phyloP scores from a whole-genome alignment of 768 basidiomycete species.

The Leccinellum luteum region DNA sequence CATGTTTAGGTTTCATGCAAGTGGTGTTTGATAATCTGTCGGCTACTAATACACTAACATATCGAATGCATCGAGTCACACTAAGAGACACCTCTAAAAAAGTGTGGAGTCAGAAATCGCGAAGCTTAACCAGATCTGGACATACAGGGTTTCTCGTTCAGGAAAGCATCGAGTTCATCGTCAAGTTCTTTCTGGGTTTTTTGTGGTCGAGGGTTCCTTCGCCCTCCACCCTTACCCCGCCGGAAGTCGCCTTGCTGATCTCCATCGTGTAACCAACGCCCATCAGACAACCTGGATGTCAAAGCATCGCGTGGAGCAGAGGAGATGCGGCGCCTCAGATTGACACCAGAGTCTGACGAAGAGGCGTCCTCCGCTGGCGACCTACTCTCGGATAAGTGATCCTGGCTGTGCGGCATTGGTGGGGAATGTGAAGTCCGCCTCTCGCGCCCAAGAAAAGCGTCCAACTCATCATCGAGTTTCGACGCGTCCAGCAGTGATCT shows the following conservation, averaged over 20 bases:
- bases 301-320: slow-evolving; percentile 31
- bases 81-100: background rate
- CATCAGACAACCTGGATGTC: slow-evolving; percentile 17
- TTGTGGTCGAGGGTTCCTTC: slow-evolving; percentile 41
- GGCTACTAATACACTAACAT: slow-evolving; percentile 3
- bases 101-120: slow-evolving; percentile 3
- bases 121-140: background rate
- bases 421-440: slow-evolving; percentile 35
- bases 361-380: slow-evolving; percentile 60
- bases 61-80: background rate
- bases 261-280: slow-evolving; percentile 19
- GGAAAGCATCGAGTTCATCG: slow-evolving; percentile 78
- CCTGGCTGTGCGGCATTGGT: slow-evolving; percentile 61
- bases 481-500: slow-evolving; percentile 35
- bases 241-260: slow-evolving; percentile 27
- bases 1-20: background rate
- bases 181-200: slow-evolving; percentile 78
- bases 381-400: slow-evolving; percentile 54
- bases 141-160: slow-evolving; percentile 47
- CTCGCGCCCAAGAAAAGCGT: slow-evolving; percentile 60
- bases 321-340: slow-evolving; percentile 46
- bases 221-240: slow-evolving; percentile 32
- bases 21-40: slow-evolving; percentile 6
- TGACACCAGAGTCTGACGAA: slow-evolving; percentile 37
- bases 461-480: slow-evolving; percentile 64